phyloP scores from a whole-genome alignment of 2,329 filamentous ascomycete species.

The Coccinonectria pachysandricola region DNA sequence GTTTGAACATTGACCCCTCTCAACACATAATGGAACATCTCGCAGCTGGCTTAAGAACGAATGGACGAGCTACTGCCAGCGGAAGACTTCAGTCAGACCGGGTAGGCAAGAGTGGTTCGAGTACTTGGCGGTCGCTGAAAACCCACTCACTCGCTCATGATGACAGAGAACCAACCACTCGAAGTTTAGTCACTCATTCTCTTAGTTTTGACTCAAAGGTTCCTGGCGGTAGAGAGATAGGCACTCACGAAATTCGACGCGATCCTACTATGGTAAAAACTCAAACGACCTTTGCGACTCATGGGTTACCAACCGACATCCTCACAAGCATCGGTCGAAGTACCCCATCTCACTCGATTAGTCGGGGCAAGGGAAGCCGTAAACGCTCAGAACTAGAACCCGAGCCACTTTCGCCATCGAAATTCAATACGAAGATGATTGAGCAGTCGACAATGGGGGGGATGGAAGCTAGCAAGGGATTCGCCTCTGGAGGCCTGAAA shows the following conservation, averaged over 20 bases:
- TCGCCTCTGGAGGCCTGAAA: slow-evolving; percentile 2
- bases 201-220: slow-evolving; percentile 7
- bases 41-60: slow-evolving; percentile 11
- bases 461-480: slow-evolving; percentile 1
- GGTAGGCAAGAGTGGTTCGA: slow-evolving; percentile 2
- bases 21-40: slow-evolving; percentile 27
- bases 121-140: slow-evolving; percentile 1
- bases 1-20: slow-evolving; percentile 23
- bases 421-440: slow-evolving; percentile 6
- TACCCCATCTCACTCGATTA: slow-evolving; percentile 6
- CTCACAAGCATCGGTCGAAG: slow-evolving; percentile 8
- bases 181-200: no score
- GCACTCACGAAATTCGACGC: slow-evolving; percentile 7
- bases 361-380: no score
- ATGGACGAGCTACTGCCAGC: slow-evolving; percentile 2
- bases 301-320: slow-evolving; percentile 9
- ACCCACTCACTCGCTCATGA: slow-evolving; percentile 9
- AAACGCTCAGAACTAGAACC: no score
- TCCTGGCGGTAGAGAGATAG: slow-evolving; percentile 2
- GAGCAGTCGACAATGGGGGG: no score
- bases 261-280: slow-evolving; percentile 6
- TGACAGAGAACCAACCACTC: slow-evolving; percentile 4
- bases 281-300: slow-evolving; percentile 11
- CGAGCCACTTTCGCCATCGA: no score
- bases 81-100: slow-evolving; percentile 2